Evolutionary conservation across 1,284 basidiomycete genomes (phyloP).

Genomic region (Leccinum holopus): DNA sequence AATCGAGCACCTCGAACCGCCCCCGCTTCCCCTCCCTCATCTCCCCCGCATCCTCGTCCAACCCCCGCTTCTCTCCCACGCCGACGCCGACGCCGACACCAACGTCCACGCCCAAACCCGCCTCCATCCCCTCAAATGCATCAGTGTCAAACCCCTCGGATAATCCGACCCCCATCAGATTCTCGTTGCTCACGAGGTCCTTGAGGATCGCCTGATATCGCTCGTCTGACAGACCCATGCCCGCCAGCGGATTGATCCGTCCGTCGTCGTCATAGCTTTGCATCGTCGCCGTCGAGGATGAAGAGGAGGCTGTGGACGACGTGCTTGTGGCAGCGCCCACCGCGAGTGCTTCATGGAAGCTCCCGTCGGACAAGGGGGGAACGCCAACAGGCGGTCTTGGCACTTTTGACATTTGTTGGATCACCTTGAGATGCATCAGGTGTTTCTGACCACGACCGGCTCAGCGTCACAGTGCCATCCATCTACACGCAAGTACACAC

Average conservation of each 20-base stretch:
- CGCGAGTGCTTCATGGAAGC: constrained; percentile 57
- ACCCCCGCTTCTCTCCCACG: constrained; percentile 39
- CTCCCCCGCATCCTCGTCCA: constrained; percentile 46
- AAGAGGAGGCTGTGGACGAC: neutral
- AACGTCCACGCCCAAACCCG: constrained; percentile 19
- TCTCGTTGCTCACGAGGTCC: constrained; percentile 60
- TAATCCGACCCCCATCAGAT: constrained; percentile 42
- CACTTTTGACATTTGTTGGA: constrained; percentile 76
- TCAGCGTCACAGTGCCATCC: neutral
- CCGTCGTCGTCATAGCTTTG: constrained; percentile 44
- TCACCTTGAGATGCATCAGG: constrained; percentile 87
- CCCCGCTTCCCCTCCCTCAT: constrained; percentile 61
- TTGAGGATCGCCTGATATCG: constrained; percentile 70
- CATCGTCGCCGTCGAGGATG: constrained; percentile 20
- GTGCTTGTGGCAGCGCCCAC: constrained; percentile 22
- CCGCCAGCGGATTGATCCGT: constrained; percentile 70
- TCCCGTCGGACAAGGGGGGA: constrained; percentile 63
- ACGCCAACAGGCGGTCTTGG: constrained; percentile 66
- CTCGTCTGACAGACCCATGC: constrained; percentile 75
- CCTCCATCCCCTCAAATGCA: constrained; percentile 28
- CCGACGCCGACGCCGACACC: neutral
- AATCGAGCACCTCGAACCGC: constrained; percentile 71
- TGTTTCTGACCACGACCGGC: constrained; percentile 66
- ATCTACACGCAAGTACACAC: constrained; percentile 16
- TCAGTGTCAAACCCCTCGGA: constrained; percentile 28